Percentiles rank a stretch among this genome's conserved stretches.
phyloP scores from a whole-genome alignment of 805 yeast genomes.

The Metschnikowia sp. region DNA sequence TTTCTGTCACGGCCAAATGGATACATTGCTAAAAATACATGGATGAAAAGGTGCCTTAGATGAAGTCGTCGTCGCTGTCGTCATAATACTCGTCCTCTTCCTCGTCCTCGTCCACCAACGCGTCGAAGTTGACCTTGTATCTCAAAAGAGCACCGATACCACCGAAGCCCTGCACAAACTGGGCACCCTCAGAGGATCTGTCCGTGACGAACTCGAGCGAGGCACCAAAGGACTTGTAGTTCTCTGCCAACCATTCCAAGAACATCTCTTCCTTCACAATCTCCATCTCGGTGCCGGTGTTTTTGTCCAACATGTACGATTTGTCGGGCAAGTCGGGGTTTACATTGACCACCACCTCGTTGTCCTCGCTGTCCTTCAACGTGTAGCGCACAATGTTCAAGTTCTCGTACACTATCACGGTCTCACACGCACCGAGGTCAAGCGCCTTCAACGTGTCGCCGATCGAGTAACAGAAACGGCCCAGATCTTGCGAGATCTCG shows the following conservation, averaged over 20 bases:
- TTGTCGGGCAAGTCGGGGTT: slow-evolving; percentile 72
- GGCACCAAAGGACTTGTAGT: slow-evolving; percentile 92
- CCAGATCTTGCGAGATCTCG: slow-evolving; percentile 96
- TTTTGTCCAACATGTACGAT: slow-evolving; percentile 72
- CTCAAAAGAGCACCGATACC: slow-evolving; percentile 97
- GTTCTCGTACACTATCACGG: slow-evolving; percentile 88
- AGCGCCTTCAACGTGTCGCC: slow-evolving; percentile 95
- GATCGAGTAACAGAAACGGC: slow-evolving; percentile 96
- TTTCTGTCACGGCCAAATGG: background rate
- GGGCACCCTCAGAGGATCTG: slow-evolving; percentile 97
- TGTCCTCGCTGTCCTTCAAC: slow-evolving; percentile 78
- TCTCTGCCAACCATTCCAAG: slow-evolving; percentile 97
- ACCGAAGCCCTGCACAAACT: slow-evolving; percentile 97
- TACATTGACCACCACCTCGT: slow-evolving; percentile 68
- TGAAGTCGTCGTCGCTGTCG: slow-evolving; percentile 43
- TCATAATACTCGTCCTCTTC: slow-evolving; percentile 77
- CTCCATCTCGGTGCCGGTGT: slow-evolving; percentile 91
- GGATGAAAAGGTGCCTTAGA: slow-evolving; percentile 19
- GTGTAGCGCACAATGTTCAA: slow-evolving; percentile 81
- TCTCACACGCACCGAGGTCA: slow-evolving; percentile 95
- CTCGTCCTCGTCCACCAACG: slow-evolving; percentile 81
- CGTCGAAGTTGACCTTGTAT: slow-evolving; percentile 96
- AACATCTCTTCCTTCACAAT: slow-evolving; percentile 77
- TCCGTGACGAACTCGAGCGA: slow-evolving; percentile 94
- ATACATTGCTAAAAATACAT: slow-evolving; percentile 4